Conservation (phyloP, 306 rosid species). For the Casuarina cunninghamiana region DNA sequence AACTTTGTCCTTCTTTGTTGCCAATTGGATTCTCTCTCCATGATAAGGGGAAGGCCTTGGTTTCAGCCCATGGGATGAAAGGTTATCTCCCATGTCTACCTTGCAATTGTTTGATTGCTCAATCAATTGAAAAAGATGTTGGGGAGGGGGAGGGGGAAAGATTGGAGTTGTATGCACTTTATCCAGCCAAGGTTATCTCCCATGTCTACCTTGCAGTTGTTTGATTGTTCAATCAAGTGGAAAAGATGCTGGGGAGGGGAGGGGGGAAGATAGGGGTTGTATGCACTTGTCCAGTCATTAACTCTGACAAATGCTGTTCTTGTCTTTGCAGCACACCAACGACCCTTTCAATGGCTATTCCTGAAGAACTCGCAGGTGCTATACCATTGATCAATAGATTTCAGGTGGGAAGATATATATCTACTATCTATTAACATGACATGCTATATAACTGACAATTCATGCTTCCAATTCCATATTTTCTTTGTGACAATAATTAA, state of each 20-base stretch:
- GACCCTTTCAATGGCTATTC: constrained; percentile 66
- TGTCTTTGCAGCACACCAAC: constrained; percentile 68
- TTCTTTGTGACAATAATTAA: neutral
- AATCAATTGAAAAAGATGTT: no score
- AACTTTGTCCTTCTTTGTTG: neutral
- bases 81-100: neutral
- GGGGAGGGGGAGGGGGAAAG: no score
- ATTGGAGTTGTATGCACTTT: no score
- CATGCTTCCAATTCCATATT: neutral
- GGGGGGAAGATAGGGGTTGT: no score
- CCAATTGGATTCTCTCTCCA: neutral
- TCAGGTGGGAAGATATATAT: constrained; percentile 55
- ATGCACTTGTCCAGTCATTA: neutral
- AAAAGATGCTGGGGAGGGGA: neutral
- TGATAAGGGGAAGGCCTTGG: neutral
- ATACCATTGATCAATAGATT: constrained; percentile 85
- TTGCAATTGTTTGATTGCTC: no score
- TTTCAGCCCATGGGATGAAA: neutral
- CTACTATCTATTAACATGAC: constrained; percentile 1
- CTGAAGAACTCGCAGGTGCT: constrained; percentile 89
- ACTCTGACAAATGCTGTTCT: neutral
- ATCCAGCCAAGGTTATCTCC: no score
- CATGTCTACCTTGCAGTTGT: neutral
- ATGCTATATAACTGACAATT: neutral
- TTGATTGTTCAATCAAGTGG: neutral